These are phyloP conservation scores for Nepenthes alata DNA, from an alignment of 179 eudicot species.

Conservation along the genomic window DNA sequence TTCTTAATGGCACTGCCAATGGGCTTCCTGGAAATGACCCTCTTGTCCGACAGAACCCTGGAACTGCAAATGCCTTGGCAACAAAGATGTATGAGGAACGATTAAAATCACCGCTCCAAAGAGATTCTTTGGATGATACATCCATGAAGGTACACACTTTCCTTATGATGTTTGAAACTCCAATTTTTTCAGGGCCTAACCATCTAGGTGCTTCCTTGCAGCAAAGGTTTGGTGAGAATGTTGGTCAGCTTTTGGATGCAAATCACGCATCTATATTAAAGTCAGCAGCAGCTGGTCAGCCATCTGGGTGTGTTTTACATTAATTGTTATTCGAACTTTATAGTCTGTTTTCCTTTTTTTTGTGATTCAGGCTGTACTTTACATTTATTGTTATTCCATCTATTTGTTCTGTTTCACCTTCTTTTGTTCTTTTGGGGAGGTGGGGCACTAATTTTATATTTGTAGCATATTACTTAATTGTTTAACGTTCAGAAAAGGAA, in stretches of 20 bases:
- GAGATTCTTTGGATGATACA: constrained; percentile 78
- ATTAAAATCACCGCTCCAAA: constrained; percentile 62
- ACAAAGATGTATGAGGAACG: constrained; percentile 91
- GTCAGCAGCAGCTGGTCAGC: constrained; percentile 62
- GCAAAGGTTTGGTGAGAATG: constrained; percentile 88
- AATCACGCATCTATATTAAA: constrained; percentile 69
- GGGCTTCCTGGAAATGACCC: constrained; percentile 62
- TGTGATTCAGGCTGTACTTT: constrained; percentile 42
- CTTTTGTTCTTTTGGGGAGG: no score
- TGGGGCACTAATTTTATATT: no score
- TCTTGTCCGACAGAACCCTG: constrained; percentile 60
- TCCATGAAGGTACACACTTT: constrained; percentile 49
- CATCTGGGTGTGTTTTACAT: constrained; percentile 50
- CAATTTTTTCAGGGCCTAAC: constrained; percentile 1
- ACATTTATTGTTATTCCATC: not conserved
- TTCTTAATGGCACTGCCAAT: constrained; percentile 61
- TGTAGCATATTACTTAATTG: no score
- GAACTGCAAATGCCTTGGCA: constrained; percentile 77
- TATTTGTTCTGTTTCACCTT: not conserved
- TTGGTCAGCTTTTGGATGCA: constrained; percentile 71
- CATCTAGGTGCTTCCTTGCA: constrained; percentile 22
- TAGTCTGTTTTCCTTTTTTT: not conserved
- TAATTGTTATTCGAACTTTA: not conserved
- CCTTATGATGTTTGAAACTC: not conserved
- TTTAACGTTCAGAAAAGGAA: no score